Base-by-base conservation (phyloP, 805 yeast genomes). In the Saccharomycodes ludwigii region DNA sequence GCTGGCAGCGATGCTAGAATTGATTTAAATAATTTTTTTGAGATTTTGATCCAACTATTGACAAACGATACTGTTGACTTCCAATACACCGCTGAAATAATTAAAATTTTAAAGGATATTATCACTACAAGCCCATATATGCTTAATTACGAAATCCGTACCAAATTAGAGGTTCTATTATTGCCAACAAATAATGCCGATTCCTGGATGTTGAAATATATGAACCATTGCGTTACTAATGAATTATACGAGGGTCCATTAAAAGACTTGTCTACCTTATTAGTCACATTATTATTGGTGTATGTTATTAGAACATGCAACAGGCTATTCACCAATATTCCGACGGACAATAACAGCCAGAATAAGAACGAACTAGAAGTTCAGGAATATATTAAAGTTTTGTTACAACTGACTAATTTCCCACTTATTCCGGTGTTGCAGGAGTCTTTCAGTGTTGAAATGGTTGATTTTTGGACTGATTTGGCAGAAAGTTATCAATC, bases 381-480 rank as follows among this genome's bases (percentile, higher is more conserved):
- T 8, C 47, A 61, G 25, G 52, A 53, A 11, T 63, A 70, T 31
- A 52, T 78, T 11, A 58, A 65, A 13, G 61, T 70, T 17, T 49
- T 78, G 13, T 37, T 76, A 12, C 60, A 60, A 32, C 46, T 80
- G 31, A 71, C 85, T 0, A 63, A 66, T 36, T 65, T 66, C 31
- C 73, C 76, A 2, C 71, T 76, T 3, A 38, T 51, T 5, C 78
- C 91, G 0, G 61, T 74, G 3, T 42, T 59, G 1, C 79, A 78
- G 23, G 93, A 80, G 48, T 49, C 53, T 11, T 58, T 76, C 6
- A 69, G 76, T 0, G 60, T 54, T 25, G 67, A 63, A 35, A 63
- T 79, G 45, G 59, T 76, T 6, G 68, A 71, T 21, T 76, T 80
- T 45, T 81, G 93, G 93, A 63, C 68, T 30, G 76, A 73, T 33